Evolutionary conservation across 306 rosid genomes (phyloP).

Genomic region (Prunus kanzakura): DNA sequence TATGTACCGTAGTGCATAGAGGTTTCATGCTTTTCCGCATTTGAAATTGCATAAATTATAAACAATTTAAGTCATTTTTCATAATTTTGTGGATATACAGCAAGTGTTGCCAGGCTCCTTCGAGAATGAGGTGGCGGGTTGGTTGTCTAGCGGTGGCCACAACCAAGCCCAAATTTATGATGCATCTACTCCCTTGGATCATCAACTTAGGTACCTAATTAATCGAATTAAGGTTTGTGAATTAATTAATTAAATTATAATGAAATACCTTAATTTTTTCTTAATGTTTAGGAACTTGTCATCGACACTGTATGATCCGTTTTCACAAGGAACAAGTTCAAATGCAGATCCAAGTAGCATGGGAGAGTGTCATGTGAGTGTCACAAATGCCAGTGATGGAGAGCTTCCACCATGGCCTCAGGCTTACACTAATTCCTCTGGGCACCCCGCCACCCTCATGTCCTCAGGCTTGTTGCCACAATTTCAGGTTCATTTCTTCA

Average conservation of each 20-base stretch:
- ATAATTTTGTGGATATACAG: background rate
- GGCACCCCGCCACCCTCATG: constrained; percentile 21
- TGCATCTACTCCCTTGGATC: constrained; percentile 49
- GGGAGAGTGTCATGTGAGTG: constrained; percentile 44
- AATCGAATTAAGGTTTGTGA: too few species aligned
- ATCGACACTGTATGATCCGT: constrained; percentile 51
- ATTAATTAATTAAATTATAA: background rate
- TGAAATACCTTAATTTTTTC: too few species aligned
- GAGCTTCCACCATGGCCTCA: constrained; percentile 50
- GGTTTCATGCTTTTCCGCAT: too few species aligned
- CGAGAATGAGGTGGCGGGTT: constrained; percentile 45
- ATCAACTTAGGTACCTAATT: constrained; percentile 46
- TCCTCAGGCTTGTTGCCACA: constrained; percentile 27
- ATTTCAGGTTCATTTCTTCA: constrained; percentile 24
- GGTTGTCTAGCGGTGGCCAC: constrained; percentile 54
- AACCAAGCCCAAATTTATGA: constrained; percentile 50
- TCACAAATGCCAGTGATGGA: constrained; percentile 34
- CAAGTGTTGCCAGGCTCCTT: constrained; percentile 40
- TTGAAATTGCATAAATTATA: too few species aligned
- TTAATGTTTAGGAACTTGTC: constrained; percentile 41
- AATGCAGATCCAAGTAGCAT: constrained; percentile 43
- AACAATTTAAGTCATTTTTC: background rate
- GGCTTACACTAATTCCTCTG: constrained; percentile 25
- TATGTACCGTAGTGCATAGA: too few species aligned
- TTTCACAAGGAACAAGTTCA: constrained; percentile 58